Percentiles rank a stretch among this genome's conserved stretches.
Evolutionary conservation across 1,284 basidiomycete genomes (phyloP).

Genomic region (Papiliotrema nemorosa): DNA sequence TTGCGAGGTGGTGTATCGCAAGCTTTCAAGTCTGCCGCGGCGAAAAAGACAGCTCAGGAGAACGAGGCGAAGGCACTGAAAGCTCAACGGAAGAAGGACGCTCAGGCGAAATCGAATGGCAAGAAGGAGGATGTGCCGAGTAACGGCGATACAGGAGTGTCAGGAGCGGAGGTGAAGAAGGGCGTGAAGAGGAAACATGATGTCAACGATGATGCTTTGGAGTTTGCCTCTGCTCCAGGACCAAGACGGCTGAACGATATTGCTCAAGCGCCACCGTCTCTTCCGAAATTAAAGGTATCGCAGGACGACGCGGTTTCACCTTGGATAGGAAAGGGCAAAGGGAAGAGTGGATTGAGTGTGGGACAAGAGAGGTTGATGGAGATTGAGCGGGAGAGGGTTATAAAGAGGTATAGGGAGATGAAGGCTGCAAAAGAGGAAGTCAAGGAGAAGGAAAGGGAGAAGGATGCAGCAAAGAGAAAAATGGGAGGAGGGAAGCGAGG

Average conservation of each 20-base stretch:
- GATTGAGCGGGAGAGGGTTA: conserved; percentile 42
- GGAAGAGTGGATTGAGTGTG: conserved; percentile 22
- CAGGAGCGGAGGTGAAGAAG: not conserved
- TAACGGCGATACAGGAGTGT: conserved; percentile 4
- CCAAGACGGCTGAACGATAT: conserved; percentile 37
- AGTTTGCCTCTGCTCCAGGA: conserved; percentile 15
- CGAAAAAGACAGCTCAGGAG: conserved; percentile 24
- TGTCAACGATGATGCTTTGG: conserved; percentile 1
- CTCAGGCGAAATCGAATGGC: not conserved
- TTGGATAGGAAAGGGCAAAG: conserved; percentile 20
- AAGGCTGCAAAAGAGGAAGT: conserved; percentile 14
- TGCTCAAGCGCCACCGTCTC: conserved; percentile 37
- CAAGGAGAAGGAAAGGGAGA: conserved; percentile 6
- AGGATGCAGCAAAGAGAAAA: conserved; percentile 22
- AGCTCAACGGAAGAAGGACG: conserved; percentile 10
- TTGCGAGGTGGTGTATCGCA: conserved; percentile 38
- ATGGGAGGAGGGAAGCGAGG: conserved; percentile 8
- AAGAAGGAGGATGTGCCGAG: conserved; percentile 8
- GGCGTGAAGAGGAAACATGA: conserved; percentile 6
- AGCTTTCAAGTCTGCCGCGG: conserved; percentile 42
- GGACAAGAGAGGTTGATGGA: conserved; percentile 45
- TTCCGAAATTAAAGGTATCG: conserved; percentile 24
- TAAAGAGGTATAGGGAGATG: conserved; percentile 40
- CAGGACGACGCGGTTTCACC: conserved; percentile 8
- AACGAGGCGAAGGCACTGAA: conserved; percentile 17